Evolutionary conservation across 164 flowering plant genomes (phyloP), one percentile per base, ranked within the genome.

Genomic region (Buxus sempervirens): DNA sequence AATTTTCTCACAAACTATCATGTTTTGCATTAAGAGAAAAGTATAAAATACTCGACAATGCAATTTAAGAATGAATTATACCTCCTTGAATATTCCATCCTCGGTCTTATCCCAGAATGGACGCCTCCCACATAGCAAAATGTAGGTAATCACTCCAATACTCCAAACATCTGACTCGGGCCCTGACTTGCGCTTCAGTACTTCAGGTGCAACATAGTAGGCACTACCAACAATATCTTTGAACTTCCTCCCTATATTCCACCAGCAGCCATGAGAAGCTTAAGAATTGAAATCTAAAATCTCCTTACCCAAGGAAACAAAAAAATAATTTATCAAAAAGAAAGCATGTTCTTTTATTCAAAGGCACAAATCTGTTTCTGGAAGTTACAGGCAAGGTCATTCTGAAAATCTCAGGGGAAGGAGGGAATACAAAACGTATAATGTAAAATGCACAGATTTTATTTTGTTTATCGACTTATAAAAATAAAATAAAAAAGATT

Each of bases 131-230:
- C 97, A 90, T 26, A 96, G 96, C 81, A 96, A 79, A 71, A 96
- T 96, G 78, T 90, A 96, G n/a, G 99, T 96, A 71, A 96, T 96
- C 24, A 96, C 97, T 68, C 98, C 99, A 59, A 90, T 96, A 76
- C 99, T 93, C 98, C 99, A 96, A n/a, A 86, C 98, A 88, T 96
- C 99, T 38, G 98, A 93, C 75, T 96, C 99, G 48, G 99, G 99
- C 10, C 99, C 99, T 28, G 98, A 96, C 77, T 80, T 89, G 38
- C 98, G 93, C 74, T 83, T 96, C 68, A 96, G 74, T 55, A 96
- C 99, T 79, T 96, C 98, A 27, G 98, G 99, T 38, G 99, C 98
- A 75, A 96, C 99, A 83, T 96, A 96, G 67, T 94, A 94, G 42
- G 98, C 98, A 79, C 98, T 94, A n/a, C 98, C 98, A 63, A 94